Evolutionary conservation across 169 alveolate species (phyloP), one percentile per base, ranked within the genome.

Genomic region (Plasmodium berghei): DNA sequence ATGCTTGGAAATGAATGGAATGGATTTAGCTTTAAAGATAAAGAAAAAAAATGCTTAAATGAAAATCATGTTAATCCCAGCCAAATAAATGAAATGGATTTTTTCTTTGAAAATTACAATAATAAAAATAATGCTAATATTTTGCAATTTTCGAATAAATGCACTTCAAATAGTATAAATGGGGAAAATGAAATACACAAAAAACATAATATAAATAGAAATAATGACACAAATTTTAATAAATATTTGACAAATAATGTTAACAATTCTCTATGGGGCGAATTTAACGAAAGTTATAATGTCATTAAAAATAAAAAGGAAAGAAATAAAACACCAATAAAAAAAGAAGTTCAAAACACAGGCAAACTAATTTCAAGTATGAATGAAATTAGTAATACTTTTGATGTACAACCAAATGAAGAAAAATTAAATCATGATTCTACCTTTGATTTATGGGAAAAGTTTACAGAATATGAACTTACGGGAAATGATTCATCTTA

Each of bases 391-490:
- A 58, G 46, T 45, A 55, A 73, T 8, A 45, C 56, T 22, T n/a
- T 18, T 18, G 54, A 4, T 12, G 26, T 45, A 18, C 20, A 73
- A 12, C 14, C 24, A n/a, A 56, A 42, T 56, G 18, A 45, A 56
- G n/a, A 20, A 9, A 58, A 49, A 24, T 4, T 22, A 56, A 58
- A 80, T 22, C 54, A 45, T 0, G 55, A 67, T 24, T 26, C 83
- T 1, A 12, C 45, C 14, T 64, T 80, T 24, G 90, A 67, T 16
- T 26, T 80, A 14, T 80, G 90, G 90, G 90, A 67, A 46, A 80
- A 28, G 9, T 46, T 55, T 48, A 59, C 42, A 14, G 22, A 22
- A 6, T 20, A 61, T 61, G 42, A 61, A 6, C 14, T 40, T 40
- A 2, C 59, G n/a, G 26, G 48, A 14, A 63, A 56, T n/a, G 52